Conservation (phyloP, 1,139 yeast species). For the Yamadazyma spencermartinsiae region DNA sequence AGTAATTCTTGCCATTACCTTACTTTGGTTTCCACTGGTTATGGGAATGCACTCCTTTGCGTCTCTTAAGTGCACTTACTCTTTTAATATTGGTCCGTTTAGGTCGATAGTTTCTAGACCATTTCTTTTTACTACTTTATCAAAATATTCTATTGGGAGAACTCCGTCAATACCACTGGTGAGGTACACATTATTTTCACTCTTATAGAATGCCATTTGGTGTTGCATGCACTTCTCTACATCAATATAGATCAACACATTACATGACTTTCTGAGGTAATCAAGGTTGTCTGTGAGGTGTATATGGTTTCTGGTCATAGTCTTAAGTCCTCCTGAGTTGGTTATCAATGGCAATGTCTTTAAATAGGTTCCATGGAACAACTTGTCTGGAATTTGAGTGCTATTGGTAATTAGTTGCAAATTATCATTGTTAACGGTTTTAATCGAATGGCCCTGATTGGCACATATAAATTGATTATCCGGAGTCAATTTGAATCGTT, state of each 20-base stretch:
- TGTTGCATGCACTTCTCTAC: conserved; percentile 41
- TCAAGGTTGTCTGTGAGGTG: conserved; percentile 64
- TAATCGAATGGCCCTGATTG: conserved; percentile 86
- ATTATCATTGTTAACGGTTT: conserved; percentile 39
- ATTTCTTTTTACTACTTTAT: conserved; percentile 27
- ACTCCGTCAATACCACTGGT: conserved; percentile 60
- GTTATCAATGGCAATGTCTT: conserved; percentile 51
- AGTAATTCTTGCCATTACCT: too few species aligned
- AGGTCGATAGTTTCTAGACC: conserved; percentile 14
- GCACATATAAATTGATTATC: conserved; percentile 60
- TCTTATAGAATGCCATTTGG: conserved; percentile 59
- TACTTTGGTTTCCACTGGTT: too few species aligned
- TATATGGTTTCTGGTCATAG: conserved; percentile 79
- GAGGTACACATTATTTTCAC: conserved; percentile 75
- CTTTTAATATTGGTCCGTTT: too few species aligned
- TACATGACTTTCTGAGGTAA: conserved; percentile 68
- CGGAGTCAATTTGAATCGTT: conserved; percentile 54
- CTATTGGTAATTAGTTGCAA: conserved; percentile 26
- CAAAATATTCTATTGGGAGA: conserved; percentile 49
- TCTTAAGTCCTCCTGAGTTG: conserved; percentile 56
- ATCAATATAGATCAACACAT: conserved; percentile 65
- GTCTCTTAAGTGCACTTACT: too few species aligned
- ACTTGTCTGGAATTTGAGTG: conserved; percentile 23
- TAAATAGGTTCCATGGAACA: conserved; percentile 82
- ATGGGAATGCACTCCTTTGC: too few species aligned